Evolutionary conservation across 148 eudicot species (phyloP), one percentile per base, ranked within the genome.

Genomic region (Agrostemma githago): DNA sequence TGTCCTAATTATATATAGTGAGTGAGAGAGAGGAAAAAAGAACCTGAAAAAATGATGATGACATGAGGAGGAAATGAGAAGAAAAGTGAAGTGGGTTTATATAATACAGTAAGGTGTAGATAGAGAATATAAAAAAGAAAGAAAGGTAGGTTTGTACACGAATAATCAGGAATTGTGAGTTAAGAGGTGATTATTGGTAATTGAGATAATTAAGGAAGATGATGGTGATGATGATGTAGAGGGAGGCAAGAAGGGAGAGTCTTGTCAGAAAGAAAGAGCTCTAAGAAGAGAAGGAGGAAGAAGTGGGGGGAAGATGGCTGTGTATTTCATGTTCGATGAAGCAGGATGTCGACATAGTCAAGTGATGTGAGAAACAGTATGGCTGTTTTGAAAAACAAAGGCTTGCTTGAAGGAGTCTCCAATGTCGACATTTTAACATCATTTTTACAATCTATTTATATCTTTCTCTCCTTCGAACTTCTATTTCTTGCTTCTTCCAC

Each of bases 1-100:
- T 56, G n/a, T 16, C 17, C 8, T 58, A 16, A 15, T 57, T 58
- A 26, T 58, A 58, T 17, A 58, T 16, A 20, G 61, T 58, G 63
- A 70, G 4, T 21, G 41, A 16, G 10, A 74, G 41, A n/a, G 5
- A 6, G 44, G 6, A 4, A 51, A 38, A 12, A 71, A 46, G 2
- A 66, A 76, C 83, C 83, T 76, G 76, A 61, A 80, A 80, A 64
- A 76, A 80, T 42, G 83, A 80, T 5, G 80, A 61, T 5, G 80
- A 61, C 80, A 80, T 80, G 76, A 54, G 42, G 37, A 54, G 9
- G 11, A 16, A 34, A 62, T 44, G 16, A 17, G 16, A 17, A 58
- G 19, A 44, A 42, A 54, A 46, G 43, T 10, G 68, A 19, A 54
- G 51, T 38, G 65, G 73, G 62, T 40, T 66, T 26, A 20, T 40